phyloP scores from a whole-genome alignment of 495 filamentous ascomycete species.

The Aspergillus saccharolyticus region DNA sequence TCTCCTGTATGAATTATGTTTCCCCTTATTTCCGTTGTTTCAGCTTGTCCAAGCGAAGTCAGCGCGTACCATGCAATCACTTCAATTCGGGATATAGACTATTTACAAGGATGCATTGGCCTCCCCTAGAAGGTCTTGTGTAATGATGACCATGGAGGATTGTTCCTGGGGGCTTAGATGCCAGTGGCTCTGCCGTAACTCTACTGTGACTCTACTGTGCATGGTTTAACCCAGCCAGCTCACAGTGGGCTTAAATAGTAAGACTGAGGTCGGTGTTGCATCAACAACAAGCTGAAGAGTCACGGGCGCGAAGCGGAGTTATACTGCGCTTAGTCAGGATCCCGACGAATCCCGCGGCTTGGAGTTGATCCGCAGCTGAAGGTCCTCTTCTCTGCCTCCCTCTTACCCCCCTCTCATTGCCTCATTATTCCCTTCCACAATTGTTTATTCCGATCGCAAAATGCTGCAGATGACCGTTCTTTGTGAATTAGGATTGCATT shows the following conservation, averaged over 20 bases:
- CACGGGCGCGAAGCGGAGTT: neutral
- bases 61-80: neutral
- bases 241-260: neutral
- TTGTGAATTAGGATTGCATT: constrained; percentile 26
- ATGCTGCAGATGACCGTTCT: constrained; percentile 39
- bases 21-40: neutral
- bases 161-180: neutral
- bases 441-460: constrained; percentile 20
- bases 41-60: constrained; percentile 4
- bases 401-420: constrained; percentile 3
- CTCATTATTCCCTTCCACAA: constrained; percentile 6
- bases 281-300: neutral
- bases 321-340: constrained; percentile 23
- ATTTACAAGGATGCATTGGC: neutral
- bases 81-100: neutral
- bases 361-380: constrained; percentile 19
- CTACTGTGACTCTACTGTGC: too few species aligned
- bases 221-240: neutral
- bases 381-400: neutral
- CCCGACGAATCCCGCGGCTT: constrained; percentile 10
- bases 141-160: neutral
- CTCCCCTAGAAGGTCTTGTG: neutral
- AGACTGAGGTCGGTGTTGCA: neutral
- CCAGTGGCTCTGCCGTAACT: neutral
- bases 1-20: constrained; percentile 6